A percentile compares a stretch with the other conserved stretches of the same genome.
phyloP scores from a whole-genome alignment of 768 basidiomycete species.

The Gautieria morchelliformis region DNA sequence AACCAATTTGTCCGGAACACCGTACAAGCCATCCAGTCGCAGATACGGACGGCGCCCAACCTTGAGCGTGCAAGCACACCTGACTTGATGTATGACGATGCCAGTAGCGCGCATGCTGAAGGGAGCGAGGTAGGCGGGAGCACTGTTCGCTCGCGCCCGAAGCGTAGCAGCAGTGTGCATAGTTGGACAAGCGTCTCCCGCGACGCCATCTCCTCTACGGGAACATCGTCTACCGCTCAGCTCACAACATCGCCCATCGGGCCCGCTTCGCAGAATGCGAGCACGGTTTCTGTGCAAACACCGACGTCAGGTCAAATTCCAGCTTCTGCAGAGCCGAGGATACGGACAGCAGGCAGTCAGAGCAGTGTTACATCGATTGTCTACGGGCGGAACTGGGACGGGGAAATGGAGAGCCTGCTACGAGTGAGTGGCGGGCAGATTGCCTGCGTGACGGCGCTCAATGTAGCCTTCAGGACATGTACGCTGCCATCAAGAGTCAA shows the following conservation, averaged over 20 bases:
- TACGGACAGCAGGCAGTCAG: slow-evolving; percentile 12
- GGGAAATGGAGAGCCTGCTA: slow-evolving; percentile 75
- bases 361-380: slow-evolving; percentile 26
- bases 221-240: slow-evolving; percentile 13
- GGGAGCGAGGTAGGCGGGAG: slow-evolving; percentile 37
- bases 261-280: slow-evolving; percentile 40
- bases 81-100: slow-evolving; percentile 60
- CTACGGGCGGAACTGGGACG: slow-evolving; percentile 71
- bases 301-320: slow-evolving; percentile 26
- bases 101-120: slow-evolving; percentile 41
- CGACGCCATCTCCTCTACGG: slow-evolving; percentile 38
- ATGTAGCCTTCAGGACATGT: slow-evolving; percentile 67
- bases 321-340: slow-evolving; percentile 22
- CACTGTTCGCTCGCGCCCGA: slow-evolving; percentile 37
- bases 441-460: background rate
- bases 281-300: slow-evolving; percentile 54
- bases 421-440: slow-evolving; percentile 43
- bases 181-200: slow-evolving; percentile 76
- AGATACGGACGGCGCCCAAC: slow-evolving; percentile 41
- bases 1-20: slow-evolving; percentile 90
- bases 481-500: slow-evolving; percentile 80
- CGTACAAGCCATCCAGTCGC: slow-evolving; percentile 73
- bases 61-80: slow-evolving; percentile 41
- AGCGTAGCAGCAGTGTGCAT: slow-evolving; percentile 74
- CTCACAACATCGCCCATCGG: slow-evolving; percentile 21